A percentile compares a stretch with the other conserved stretches of the same genome.
Evolutionary conservation across 78 protist genomes (phyloP).

Genomic region (Dictyostelium purpureum): DNA sequence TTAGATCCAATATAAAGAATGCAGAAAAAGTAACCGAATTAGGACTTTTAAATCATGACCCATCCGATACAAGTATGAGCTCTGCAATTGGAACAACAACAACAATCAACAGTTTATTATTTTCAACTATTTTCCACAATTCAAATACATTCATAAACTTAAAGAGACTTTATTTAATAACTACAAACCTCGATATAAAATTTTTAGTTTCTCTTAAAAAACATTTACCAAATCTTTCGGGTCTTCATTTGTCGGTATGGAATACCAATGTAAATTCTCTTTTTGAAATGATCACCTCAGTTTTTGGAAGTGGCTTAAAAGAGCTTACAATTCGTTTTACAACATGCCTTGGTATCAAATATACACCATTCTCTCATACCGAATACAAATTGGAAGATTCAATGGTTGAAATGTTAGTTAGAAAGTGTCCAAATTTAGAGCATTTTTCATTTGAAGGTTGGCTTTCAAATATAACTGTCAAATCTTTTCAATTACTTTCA

Average conservation of each 20-base stretch:
- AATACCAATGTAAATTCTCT: background rate
- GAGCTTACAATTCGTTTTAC: constrained; percentile 48
- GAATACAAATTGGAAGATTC: constrained; percentile 50
- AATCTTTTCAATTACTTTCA: background rate
- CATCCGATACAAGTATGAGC: constrained; percentile 54
- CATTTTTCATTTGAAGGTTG: constrained; percentile 76
- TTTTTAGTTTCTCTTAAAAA: background rate
- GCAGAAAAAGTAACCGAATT: constrained; percentile 37
- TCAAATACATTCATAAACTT: constrained; percentile 25
- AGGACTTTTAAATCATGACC: constrained; percentile 47
- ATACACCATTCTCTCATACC: constrained; percentile 57
- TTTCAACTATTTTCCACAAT: constrained; percentile 29
- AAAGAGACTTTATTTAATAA: constrained; percentile 40
- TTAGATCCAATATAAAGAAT: constrained; percentile 24
- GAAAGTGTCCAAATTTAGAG: constrained; percentile 16
- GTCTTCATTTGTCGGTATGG: constrained; percentile 73
- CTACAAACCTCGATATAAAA: constrained; percentile 9
- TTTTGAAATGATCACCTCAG: constrained; percentile 3
- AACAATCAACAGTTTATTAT: background rate
- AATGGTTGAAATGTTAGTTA: constrained; percentile 30
- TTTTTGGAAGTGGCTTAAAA: constrained; percentile 16
- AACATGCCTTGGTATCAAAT: constrained; percentile 63
- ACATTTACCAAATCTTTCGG: constrained; percentile 21
- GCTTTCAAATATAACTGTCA: constrained; percentile 6
- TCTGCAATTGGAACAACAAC: constrained; percentile 35